Evolutionary conservation across 352 stramenopile species (phyloP), one percentile per base, ranked within the genome.

Genomic region (Achlya hypogyna): DNA sequence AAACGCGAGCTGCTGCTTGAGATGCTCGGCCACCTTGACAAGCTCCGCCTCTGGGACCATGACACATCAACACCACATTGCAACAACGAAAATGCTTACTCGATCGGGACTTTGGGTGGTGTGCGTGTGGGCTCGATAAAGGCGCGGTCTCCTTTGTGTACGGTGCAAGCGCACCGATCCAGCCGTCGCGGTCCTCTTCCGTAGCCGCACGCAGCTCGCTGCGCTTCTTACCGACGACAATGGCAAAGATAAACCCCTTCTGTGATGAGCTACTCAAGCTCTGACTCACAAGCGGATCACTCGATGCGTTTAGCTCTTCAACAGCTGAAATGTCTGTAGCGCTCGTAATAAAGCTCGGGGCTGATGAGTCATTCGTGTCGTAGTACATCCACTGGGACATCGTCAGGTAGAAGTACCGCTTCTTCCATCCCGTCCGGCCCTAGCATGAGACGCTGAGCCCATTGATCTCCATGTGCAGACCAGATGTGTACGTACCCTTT

Each of bases 391-490:
- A 79, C 22, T 84, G 78, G 29, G 75, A 76, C 1, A 74, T 72
- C 23, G 82, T 92, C 62, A 94, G 73, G 27, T 92, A 70, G 42
- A 90, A 91, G 53, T 81, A 81, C 64, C 84, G 79, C 72, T 89
- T 90, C 67, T 86, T 89, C 85, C 85, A 94, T 38, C 82, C 81
- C 51, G 81, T 87, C 64, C 79, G 79, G 32, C 78, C 74, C 76
- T 86, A 58, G 42, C 38, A 59, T 8, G 38, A 51, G 20, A 40
- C 23, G 22, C 6, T 23, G 28, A 71, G 40, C 52, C 27, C 28
- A 31, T n/a, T 14, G n/a, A 38, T 63, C 28, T 22, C 18, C 9
- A 20, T 52, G 42, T 5, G 9, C 22, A 42, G 4, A 68, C 12
- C 38, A 59, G 22, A 18, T n/a, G 16, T 31, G 42, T 28, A 69